phyloP scores from a whole-genome alignment of 1,284 basidiomycete species.

The Leccinum pachyderme region DNA sequence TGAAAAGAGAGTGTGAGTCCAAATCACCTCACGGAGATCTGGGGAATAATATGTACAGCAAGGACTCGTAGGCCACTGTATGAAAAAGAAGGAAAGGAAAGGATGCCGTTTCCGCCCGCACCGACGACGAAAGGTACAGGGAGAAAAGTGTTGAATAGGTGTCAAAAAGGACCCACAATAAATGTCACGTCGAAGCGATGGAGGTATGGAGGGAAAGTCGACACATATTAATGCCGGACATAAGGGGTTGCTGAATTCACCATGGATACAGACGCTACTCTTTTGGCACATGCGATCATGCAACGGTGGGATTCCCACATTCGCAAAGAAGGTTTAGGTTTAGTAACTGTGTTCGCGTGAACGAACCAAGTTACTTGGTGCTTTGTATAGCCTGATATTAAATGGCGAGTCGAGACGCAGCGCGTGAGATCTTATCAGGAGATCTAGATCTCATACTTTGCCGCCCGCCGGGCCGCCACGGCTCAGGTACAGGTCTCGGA shows the following conservation, averaged over 20 bases:
- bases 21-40: background rate
- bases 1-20: constrained; percentile 6
- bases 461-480: background rate
- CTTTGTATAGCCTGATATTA: background rate
- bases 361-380: background rate
- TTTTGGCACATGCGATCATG: constrained; percentile 1
- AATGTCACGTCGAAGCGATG: constrained; percentile 1
- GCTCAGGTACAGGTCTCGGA: background rate
- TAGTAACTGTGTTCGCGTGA: background rate
- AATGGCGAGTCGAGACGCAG: too few relatives aligned
- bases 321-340: constrained; percentile 3
- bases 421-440: background rate
- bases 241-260: constrained; percentile 13
- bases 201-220: constrained; percentile 13
- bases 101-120: constrained; percentile 7
- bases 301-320: constrained; percentile 1
- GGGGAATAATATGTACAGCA: background rate
- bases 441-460: background rate
- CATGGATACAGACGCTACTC: constrained; percentile 20
- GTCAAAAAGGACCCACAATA: constrained; percentile 1
- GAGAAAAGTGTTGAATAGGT: background rate
- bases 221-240: constrained; percentile 9
- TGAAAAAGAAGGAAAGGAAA: constrained; percentile 29
- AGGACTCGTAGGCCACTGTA: background rate
- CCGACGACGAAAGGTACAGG: constrained; percentile 5